Percentiles rank a stretch among this genome's conserved stretches.
Evolutionary conservation across 2,329 filamentous ascomycete species (phyloP).

Genomic region (Cadophora sp.): DNA sequence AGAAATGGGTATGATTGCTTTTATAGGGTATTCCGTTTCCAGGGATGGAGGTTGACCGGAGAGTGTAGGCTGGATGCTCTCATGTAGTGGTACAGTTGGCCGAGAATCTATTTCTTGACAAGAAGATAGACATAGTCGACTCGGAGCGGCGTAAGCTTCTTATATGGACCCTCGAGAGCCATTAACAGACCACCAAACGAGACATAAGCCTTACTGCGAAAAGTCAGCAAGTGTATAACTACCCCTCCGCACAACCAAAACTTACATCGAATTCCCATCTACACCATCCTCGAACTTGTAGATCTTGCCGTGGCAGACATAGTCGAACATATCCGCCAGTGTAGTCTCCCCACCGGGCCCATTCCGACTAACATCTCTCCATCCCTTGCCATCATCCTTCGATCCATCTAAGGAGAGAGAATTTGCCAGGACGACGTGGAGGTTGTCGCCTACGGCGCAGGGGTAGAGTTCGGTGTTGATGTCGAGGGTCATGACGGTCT

Average conservation of each 20-base stretch:
- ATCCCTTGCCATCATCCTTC: conserved; percentile 78
- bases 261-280: conserved; percentile 86
- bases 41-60: neutral
- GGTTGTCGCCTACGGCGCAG: conserved; percentile 72
- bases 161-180: conserved; percentile 91
- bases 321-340: conserved; percentile 82
- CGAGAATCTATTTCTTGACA: conserved; percentile 76
- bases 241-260: conserved; percentile 36
- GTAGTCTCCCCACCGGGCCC: conserved; percentile 61
- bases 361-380: conserved; percentile 74
- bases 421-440: conserved; percentile 84
- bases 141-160: conserved; percentile 89
- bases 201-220: conserved; percentile 83
- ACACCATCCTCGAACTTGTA: conserved; percentile 85
- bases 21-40: neutral
- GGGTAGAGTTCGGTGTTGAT: conserved; percentile 95
- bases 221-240: conserved; percentile 20
- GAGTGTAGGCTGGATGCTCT: neutral
- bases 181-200: conserved; percentile 93
- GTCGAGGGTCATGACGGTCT: conserved; percentile 83
- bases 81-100: neutral
- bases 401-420: conserved; percentile 86
- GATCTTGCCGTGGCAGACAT: conserved; percentile 87
- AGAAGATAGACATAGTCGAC: conserved; percentile 95
- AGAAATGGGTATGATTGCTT: neutral